These are phyloP conservation scores for Colletotrichum sojae DNA, from an alignment of 2,329 filamentous ascomycete species.

Conservation along the genomic window DNA sequence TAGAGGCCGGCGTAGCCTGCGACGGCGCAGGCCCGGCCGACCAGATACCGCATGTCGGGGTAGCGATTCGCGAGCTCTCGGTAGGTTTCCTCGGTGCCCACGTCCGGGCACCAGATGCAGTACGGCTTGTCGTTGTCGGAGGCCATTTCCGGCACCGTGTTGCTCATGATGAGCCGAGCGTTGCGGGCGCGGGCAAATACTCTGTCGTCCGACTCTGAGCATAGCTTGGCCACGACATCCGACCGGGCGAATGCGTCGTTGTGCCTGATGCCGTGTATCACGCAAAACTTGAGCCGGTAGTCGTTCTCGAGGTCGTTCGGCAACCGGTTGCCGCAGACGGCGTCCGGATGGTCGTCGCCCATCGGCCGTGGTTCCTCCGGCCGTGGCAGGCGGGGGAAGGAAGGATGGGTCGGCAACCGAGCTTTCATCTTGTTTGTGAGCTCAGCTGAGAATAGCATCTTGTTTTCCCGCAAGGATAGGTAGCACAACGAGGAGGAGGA, in stretches of 20 bases:
- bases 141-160: slow-evolving; percentile 47
- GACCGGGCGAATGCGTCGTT: slow-evolving; percentile 9
- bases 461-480: too few relatives aligned
- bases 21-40: slow-evolving; percentile 57
- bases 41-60: slow-evolving; percentile 54
- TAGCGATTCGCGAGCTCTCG: slow-evolving; percentile 49
- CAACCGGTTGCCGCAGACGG: slow-evolving; percentile 6
- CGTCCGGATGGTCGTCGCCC: slow-evolving; percentile 8
- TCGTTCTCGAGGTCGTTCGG: neutral
- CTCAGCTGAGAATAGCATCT: too few relatives aligned
- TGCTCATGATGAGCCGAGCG: slow-evolving; percentile 55
- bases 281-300: neutral
- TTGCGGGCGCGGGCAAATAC: slow-evolving; percentile 42
- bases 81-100: slow-evolving; percentile 54
- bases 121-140: slow-evolving; percentile 50
- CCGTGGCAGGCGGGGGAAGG: too few relatives aligned
- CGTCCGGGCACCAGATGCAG: slow-evolving; percentile 58
- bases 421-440: too few relatives aligned
- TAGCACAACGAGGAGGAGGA: too few relatives aligned
- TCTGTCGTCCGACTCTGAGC: neutral
- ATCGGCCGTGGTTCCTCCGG: neutral
- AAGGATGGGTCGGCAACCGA: too few relatives aligned
- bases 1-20: slow-evolving; percentile 55
- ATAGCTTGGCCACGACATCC: slow-evolving; percentile 9
- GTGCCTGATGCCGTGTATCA: slow-evolving; percentile 11